Evolutionary conservation across 768 basidiomycete species (phyloP).

Genomic region (Pisolithus albus): DNA sequence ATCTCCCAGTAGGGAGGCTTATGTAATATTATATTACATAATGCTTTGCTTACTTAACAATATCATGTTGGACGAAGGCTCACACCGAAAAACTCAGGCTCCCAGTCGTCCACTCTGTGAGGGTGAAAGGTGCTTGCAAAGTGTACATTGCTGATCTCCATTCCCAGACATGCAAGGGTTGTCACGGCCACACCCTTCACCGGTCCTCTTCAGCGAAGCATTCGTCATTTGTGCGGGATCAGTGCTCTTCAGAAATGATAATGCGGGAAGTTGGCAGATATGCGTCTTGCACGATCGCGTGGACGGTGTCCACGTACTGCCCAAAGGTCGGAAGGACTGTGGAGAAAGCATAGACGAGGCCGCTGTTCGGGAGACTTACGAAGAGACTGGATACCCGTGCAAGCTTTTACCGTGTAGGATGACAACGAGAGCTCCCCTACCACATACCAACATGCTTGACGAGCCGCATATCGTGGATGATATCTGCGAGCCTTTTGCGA

Average conservation of each 20-base stretch:
- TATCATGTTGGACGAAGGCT: too few relatives aligned
- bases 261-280: conserved; percentile 6
- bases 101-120: too few relatives aligned
- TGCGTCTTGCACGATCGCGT: conserved; percentile 12
- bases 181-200: neutral
- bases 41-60: too few relatives aligned
- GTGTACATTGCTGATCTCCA: too few relatives aligned
- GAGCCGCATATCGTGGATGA: conserved; percentile 12
- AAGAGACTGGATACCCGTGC: conserved; percentile 59
- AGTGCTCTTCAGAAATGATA: conserved; percentile 10
- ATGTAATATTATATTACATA: too few relatives aligned
- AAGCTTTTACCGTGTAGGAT: conserved; percentile 42
- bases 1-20: too few relatives aligned
- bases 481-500: conserved; percentile 31
- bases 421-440: conserved; percentile 47
- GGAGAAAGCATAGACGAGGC: conserved; percentile 45
- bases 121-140: too few relatives aligned
- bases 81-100: too few relatives aligned
- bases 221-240: conserved; percentile 19
- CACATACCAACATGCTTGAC: conserved; percentile 34
- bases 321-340: conserved; percentile 58
- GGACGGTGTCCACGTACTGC: conserved; percentile 33
- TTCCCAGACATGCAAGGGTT: neutral
- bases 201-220: conserved; percentile 10
- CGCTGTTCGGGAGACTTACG: conserved; percentile 56